A percentile compares a stretch with the other conserved stretches of the same genome.
Conservation (phyloP, 768 basidiomycete genomes). For the button mushroom (Agaricus bisporus) region DNA sequence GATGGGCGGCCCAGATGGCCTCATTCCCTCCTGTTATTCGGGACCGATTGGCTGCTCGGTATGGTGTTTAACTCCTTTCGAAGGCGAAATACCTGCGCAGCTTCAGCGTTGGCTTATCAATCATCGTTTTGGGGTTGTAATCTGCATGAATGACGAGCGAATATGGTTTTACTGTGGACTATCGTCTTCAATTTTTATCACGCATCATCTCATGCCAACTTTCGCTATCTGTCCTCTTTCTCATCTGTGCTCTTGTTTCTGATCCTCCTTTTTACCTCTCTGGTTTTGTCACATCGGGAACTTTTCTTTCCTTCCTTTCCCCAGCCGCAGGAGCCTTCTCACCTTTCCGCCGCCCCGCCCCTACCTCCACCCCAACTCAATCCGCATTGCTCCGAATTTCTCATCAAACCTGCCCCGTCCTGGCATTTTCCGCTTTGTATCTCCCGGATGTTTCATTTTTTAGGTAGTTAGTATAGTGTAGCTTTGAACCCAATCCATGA, state of each 20-base stretch:
- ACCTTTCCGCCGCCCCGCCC: constrained; percentile 9
- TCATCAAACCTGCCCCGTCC: background rate
- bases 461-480: constrained; percentile 14
- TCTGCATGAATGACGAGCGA: background rate
- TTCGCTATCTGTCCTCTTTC: constrained; percentile 12
- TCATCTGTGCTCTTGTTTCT: constrained; percentile 12
- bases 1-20: constrained; percentile 80
- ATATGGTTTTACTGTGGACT: constrained; percentile 3
- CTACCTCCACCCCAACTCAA: background rate
- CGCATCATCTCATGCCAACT: background rate
- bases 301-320: constrained; percentile 19
- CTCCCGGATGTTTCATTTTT: constrained; percentile 10
- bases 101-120: background rate
- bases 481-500: constrained; percentile 6
- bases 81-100: background rate
- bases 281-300: constrained; percentile 46
- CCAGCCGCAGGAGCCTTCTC: constrained; percentile 30
- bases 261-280: constrained; percentile 14
- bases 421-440: constrained; percentile 9
- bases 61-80: constrained; percentile 57
- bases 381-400: background rate
- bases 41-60: constrained; percentile 80
- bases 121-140: constrained; percentile 7
- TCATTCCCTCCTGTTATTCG: constrained; percentile 86
- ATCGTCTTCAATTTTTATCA: background rate